Evolutionary conservation across 2,329 filamentous ascomycete genomes (phyloP).

Genomic region (Penicillium griseofulvum): DNA sequence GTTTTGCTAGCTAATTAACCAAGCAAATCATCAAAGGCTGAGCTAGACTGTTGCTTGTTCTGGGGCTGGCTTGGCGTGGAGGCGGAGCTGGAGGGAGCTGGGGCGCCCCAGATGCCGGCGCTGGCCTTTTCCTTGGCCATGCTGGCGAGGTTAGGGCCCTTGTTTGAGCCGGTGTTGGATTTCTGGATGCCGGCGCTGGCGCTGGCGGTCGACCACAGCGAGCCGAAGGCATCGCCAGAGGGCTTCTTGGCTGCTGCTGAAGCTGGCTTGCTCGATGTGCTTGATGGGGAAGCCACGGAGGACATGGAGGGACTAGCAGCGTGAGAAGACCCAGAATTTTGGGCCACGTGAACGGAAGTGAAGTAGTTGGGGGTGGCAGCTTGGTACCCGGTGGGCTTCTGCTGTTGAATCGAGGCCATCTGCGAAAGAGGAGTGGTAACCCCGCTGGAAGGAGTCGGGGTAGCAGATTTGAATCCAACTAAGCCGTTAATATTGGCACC

Average conservation of each 20-base stretch:
- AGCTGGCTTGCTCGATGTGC: constrained; percentile 50
- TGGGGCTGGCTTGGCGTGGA: constrained; percentile 46
- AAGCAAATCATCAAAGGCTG: constrained; percentile 42
- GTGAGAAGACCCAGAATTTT: constrained; percentile 34
- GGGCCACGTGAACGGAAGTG: constrained; percentile 63
- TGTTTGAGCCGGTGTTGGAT: constrained; percentile 56
- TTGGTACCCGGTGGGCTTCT: constrained; percentile 67
- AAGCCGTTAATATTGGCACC: constrained; percentile 77
- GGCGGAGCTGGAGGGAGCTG: constrained; percentile 56
- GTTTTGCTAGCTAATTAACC: constrained; percentile 27
- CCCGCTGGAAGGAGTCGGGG: constrained; percentile 62
- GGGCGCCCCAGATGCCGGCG: constrained; percentile 87
- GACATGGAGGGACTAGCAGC: constrained; percentile 36
- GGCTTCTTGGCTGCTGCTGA: constrained; percentile 40
- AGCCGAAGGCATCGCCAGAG: constrained; percentile 81
- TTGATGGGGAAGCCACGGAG: constrained; percentile 40
- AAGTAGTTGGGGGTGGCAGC: constrained; percentile 89
- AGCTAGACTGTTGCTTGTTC: constrained; percentile 27
- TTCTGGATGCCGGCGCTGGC: constrained; percentile 76
- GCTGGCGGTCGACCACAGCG: constrained; percentile 69
- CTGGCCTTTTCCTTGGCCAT: constrained; percentile 98
- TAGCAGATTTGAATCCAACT: constrained; percentile 75
- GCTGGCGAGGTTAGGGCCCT: constrained; percentile 81
- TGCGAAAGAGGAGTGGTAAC: constrained; percentile 55
- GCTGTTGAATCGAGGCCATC: constrained; percentile 37